phyloP scores from a whole-genome alignment of 768 basidiomycete genomes.

The Coprinopsis strossmayeri region DNA sequence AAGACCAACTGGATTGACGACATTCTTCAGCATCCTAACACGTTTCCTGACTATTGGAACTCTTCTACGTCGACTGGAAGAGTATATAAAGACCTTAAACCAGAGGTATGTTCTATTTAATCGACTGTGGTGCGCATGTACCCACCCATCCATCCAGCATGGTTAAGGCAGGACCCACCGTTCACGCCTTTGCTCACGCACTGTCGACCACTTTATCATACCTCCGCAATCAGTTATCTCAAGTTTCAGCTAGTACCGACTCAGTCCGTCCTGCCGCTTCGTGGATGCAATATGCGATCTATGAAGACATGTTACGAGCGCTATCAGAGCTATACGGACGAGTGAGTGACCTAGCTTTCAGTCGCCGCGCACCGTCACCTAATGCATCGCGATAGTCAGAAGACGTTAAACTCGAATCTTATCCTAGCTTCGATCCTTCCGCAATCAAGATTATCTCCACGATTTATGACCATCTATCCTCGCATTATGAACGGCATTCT shows the following conservation, averaged over 20 bases:
- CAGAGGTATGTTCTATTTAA: slow-evolving; percentile 32
- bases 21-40: slow-evolving; percentile 38
- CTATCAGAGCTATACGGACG: slow-evolving; percentile 53
- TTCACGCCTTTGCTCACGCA: slow-evolving; percentile 63
- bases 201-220: slow-evolving; percentile 48
- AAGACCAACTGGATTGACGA: not conserved
- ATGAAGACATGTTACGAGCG: slow-evolving; percentile 43
- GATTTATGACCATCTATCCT: slow-evolving; percentile 51
- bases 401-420: slow-evolving; percentile 27
- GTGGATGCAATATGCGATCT: slow-evolving; percentile 44
- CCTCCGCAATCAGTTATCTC: slow-evolving; percentile 40
- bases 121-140: not conserved
- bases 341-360: slow-evolving; percentile 32
- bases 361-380: not conserved
- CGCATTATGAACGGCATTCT: slow-evolving; percentile 50
- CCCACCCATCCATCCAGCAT: slow-evolving; percentile 26
- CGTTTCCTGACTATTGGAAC: slow-evolving; percentile 68
- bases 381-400: slow-evolving; percentile 22
- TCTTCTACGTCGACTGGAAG: slow-evolving; percentile 59
- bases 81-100: slow-evolving; percentile 39
- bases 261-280: slow-evolving; percentile 29
- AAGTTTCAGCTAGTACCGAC: slow-evolving; percentile 12
- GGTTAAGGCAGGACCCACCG: slow-evolving; percentile 41
- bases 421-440: slow-evolving; percentile 35
- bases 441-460: slow-evolving; percentile 50